These are phyloP conservation scores for Ophiosphaerella herpotricha DNA, from an alignment of 2,329 filamentous ascomycete species.

Conservation along the genomic window DNA sequence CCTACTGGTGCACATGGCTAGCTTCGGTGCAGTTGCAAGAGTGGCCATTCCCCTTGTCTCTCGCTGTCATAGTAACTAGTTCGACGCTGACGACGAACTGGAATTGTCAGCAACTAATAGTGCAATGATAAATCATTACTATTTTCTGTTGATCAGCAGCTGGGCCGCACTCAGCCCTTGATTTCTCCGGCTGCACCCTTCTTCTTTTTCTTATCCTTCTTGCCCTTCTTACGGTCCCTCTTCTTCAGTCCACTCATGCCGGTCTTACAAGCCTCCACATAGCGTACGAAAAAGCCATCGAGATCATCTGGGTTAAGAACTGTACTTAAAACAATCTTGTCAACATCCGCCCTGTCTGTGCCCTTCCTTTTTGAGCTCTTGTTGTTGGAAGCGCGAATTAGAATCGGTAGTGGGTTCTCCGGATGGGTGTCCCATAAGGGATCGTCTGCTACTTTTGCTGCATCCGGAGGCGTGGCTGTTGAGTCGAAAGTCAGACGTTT, in stretches of 20 bases:
- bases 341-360: conserved; percentile 48
- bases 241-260: conserved; percentile 93
- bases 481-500: conserved; percentile 64
- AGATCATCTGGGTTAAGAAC: conserved; percentile 76
- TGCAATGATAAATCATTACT: background rate
- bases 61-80: too few relatives aligned
- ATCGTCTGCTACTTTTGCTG: conserved; percentile 52
- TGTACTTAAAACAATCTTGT: conserved; percentile 79
- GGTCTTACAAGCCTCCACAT: conserved; percentile 87
- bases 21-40: too few relatives aligned
- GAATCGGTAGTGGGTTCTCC: conserved; percentile 67
- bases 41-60: too few relatives aligned
- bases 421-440: conserved; percentile 65
- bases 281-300: conserved; percentile 79
- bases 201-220: conserved; percentile 74
- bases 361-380: conserved; percentile 56
- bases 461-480: conserved; percentile 40
- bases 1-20: too few relatives aligned
- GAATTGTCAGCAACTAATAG: background rate
- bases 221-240: conserved; percentile 84
- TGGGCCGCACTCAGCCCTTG: conserved; percentile 25
- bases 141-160: background rate
- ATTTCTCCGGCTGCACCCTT: conserved; percentile 49
- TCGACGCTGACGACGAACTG: too few relatives aligned
- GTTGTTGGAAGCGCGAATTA: conserved; percentile 85